Evolutionary conservation across 768 basidiomycete genomes (phyloP).

Genomic region (Pisolithus sp.): DNA sequence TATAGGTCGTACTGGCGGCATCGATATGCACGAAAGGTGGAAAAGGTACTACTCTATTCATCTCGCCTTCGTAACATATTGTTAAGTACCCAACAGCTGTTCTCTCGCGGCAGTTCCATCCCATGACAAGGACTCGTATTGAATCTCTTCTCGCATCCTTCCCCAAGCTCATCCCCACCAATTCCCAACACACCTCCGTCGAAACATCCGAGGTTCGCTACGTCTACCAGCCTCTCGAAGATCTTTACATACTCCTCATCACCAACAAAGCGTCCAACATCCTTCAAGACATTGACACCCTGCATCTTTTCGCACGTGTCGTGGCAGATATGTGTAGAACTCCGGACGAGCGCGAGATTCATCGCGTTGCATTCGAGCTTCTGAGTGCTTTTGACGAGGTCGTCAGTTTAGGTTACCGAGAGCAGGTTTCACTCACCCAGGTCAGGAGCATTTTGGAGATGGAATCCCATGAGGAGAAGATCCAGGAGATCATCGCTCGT

Average conservation of each 20-base stretch:
- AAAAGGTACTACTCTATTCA: constrained; percentile 53
- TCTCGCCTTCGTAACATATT: background rate
- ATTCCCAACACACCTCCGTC: constrained; percentile 94
- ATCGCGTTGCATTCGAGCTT: constrained; percentile 87
- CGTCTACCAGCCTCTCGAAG: constrained; percentile 94
- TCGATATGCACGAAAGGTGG: constrained; percentile 94
- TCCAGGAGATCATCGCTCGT: constrained; percentile 95
- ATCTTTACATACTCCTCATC: constrained; percentile 94
- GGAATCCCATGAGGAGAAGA: constrained; percentile 91
- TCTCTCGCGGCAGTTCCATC: constrained; percentile 92
- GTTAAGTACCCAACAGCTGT: constrained; percentile 53
- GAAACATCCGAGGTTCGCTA: constrained; percentile 94
- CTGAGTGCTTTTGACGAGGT: constrained; percentile 96
- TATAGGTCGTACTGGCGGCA: constrained; percentile 85
- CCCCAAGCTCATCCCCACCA: constrained; percentile 92
- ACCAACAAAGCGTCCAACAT: constrained; percentile 99
- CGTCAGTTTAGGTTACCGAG: constrained; percentile 81
- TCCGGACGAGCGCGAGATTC: constrained; percentile 84
- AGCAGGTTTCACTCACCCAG: constrained; percentile 73
- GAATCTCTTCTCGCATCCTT: constrained; percentile 95
- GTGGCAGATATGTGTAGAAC: constrained; percentile 87
- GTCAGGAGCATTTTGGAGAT: constrained; percentile 76
- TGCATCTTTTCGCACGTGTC: constrained; percentile 89
- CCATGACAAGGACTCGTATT: constrained; percentile 86
- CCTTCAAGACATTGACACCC: constrained; percentile 93